Conservation (phyloP, 768 basidiomycete genomes). For the Psilocybe sp. region DNA sequence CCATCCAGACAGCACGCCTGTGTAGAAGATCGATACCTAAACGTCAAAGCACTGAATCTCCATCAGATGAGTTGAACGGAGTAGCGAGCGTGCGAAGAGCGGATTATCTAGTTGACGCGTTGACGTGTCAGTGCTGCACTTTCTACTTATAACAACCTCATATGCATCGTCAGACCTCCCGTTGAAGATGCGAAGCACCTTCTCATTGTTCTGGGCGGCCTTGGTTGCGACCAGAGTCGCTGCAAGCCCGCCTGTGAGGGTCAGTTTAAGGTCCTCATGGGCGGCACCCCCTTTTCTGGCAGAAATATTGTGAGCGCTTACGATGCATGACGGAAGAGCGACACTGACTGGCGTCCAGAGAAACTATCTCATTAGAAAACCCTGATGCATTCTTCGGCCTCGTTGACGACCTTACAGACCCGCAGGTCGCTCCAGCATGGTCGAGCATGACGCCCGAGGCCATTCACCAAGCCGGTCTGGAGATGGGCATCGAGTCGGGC, state of each 20-base stretch:
- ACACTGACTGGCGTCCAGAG: slow-evolving; percentile 43
- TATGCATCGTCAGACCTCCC: no score
- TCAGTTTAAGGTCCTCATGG: slow-evolving; percentile 65
- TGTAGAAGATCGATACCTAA: no score
- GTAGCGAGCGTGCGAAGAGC: no score
- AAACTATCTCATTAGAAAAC: slow-evolving; percentile 75
- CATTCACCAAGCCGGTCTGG: slow-evolving; percentile 51
- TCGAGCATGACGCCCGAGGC: slow-evolving; percentile 43
- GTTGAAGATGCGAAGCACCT: slow-evolving; percentile 21
- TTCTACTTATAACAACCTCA: no score
- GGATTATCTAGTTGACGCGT: no score
- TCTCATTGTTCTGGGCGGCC: slow-evolving; percentile 21
- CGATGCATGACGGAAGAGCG: neutral
- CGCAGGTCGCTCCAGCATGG: slow-evolving; percentile 34
- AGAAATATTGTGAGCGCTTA: slow-evolving; percentile 61
- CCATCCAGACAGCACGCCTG: no score
- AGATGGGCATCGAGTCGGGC: slow-evolving; percentile 44
- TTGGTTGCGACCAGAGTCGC: slow-evolving; percentile 13
- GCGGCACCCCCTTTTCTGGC: slow-evolving; percentile 56
- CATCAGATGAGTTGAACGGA: no score
- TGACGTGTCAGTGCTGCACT: no score
- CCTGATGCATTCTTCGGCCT: slow-evolving; percentile 74
- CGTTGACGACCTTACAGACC: slow-evolving; percentile 61
- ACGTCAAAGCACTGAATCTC: no score
- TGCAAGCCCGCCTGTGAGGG: slow-evolving; percentile 50